Conservation (phyloP, 1,284 basidiomycete genomes). For the Naganishia cerealis region DNA sequence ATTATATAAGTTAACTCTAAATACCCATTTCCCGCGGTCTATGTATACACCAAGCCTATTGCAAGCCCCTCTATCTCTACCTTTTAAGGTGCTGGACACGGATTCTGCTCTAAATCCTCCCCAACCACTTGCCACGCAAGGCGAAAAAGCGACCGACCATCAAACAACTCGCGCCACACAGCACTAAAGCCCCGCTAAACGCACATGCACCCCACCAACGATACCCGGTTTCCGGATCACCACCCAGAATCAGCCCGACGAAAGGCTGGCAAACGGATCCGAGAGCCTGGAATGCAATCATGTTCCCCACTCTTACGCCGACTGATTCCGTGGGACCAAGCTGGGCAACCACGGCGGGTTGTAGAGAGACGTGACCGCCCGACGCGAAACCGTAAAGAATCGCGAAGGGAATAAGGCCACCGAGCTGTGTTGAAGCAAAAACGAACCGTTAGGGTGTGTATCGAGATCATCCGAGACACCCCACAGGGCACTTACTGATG, state of each 20-base stretch:
- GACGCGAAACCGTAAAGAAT: constrained; percentile 27
- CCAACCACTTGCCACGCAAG: constrained; percentile 14
- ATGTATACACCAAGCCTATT: not conserved
- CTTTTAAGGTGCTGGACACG: not conserved
- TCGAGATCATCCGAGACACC: not conserved
- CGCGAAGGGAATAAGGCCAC: constrained; percentile 25
- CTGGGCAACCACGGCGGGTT: constrained; percentile 21
- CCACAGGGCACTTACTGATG: not conserved
- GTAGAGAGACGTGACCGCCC: constrained; percentile 19
- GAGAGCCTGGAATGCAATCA: constrained; percentile 24
- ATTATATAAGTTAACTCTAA: not conserved
- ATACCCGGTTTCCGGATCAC: constrained; percentile 16
- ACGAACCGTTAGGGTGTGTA: not conserved
- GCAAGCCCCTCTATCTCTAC: not conserved
- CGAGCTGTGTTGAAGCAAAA: constrained; percentile 2
- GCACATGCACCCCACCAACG: constrained; percentile 27
- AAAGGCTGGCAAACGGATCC: constrained; percentile 25
- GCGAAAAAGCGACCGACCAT: constrained; percentile 7
- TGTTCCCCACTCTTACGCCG: constrained; percentile 19
- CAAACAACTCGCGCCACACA: constrained; percentile 12
- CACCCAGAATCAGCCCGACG: constrained; percentile 20
- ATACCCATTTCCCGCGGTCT: not conserved
- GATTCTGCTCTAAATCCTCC: constrained; percentile 9
- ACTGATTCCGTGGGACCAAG: constrained; percentile 26
- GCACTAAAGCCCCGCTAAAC: constrained; percentile 18